A percentile compares a stretch with the other conserved stretches of the same genome.
Conservation (phyloP, 2,329 filamentous ascomycete genomes). For the Alternaria sp. region DNA sequence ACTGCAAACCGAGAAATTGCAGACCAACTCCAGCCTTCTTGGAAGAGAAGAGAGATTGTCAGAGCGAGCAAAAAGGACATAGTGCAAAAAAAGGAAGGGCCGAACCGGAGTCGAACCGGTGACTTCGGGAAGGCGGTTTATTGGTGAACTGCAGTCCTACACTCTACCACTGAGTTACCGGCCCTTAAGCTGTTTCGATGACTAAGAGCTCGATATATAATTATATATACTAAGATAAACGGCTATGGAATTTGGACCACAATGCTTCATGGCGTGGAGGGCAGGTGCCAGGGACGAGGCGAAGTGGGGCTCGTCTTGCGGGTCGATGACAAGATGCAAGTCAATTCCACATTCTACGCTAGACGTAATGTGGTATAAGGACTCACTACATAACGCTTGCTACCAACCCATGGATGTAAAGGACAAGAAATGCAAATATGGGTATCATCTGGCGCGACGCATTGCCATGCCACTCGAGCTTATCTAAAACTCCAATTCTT, state of each 20-base stretch:
- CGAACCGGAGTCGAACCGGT: slow-evolving; percentile 13
- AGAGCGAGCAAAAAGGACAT: too few species aligned
- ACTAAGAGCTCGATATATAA: accelerated
- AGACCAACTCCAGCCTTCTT: too few species aligned
- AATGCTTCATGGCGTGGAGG: background rate
- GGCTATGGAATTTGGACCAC: accelerated
- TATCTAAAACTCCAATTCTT: slow-evolving; percentile 68
- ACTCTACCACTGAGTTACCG: slow-evolving; percentile 15
- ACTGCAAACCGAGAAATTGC: too few species aligned
- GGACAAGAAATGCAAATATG: background rate
- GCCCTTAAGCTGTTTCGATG: slow-evolving; percentile 7
- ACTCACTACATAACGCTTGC: too few species aligned
- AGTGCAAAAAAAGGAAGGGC: background rate
- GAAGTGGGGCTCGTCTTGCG: background rate
- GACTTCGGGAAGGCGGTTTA: slow-evolving; percentile 5
- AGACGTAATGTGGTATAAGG: too few species aligned
- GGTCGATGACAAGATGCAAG: background rate
- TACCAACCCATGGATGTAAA: too few species aligned
- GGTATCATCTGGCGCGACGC: background rate
- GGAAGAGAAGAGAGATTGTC: too few species aligned
- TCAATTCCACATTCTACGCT: background rate
- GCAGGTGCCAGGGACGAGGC: background rate
- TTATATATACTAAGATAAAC: accelerated
- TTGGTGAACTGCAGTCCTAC: slow-evolving; percentile 7
- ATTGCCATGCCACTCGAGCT: background rate